Conservation (phyloP, 805 yeast genomes). For the Candida krabiensis region DNA sequence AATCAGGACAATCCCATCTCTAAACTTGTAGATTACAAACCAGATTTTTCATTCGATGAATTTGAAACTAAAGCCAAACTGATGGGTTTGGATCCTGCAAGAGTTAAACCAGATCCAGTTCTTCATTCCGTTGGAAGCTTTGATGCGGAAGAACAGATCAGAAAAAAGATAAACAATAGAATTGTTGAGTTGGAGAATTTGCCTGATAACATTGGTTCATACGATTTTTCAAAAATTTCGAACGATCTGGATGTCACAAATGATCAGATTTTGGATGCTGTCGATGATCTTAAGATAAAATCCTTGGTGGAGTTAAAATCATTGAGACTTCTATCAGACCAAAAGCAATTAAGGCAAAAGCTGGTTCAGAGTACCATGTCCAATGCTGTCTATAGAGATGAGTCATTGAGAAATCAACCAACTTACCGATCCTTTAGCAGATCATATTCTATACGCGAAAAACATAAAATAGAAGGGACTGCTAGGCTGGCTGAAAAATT, state of each 20-base stretch:
- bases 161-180: constrained; percentile 55
- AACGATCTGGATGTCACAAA: constrained; percentile 39
- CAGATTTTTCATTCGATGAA: constrained; percentile 26
- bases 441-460: constrained; percentile 64
- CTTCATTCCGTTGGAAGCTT: constrained; percentile 49
- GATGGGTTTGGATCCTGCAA: constrained; percentile 38
- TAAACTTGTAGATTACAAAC: neutral
- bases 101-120: constrained; percentile 32
- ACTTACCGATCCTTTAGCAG: constrained; percentile 67
- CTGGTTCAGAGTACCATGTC: constrained; percentile 40
- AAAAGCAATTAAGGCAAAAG: constrained; percentile 65
- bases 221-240: constrained; percentile 33
- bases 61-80: constrained; percentile 39
- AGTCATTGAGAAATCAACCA: constrained; percentile 51
- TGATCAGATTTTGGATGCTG: constrained; percentile 43
- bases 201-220: constrained; percentile 72
- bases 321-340: constrained; percentile 63
- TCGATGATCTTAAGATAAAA: constrained; percentile 61
- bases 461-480: constrained; percentile 70
- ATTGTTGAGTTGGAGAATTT: constrained; percentile 59
- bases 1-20: constrained; percentile 3
- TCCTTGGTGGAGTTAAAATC: constrained; percentile 72
- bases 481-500: constrained; percentile 73
- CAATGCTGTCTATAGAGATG: constrained; percentile 52
- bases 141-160: constrained; percentile 52